phyloP scores from a whole-genome alignment of 306 rosid genomes.

The Rosa rugosa region DNA sequence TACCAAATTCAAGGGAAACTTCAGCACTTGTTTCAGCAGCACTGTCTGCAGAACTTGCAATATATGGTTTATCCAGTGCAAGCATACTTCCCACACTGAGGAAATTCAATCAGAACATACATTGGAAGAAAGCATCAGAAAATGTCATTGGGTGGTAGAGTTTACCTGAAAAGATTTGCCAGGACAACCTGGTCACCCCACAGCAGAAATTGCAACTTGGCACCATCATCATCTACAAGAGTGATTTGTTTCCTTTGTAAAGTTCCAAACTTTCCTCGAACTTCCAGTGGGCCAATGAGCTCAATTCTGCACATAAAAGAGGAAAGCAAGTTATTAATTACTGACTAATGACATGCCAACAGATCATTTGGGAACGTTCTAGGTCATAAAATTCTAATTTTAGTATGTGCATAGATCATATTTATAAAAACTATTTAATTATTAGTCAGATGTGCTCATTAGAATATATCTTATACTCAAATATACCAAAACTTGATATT shows the following conservation, averaged over 20 bases:
- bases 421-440: background rate
- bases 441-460: background rate
- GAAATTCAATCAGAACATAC: constrained; percentile 11
- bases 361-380: background rate
- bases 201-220: constrained; percentile 55
- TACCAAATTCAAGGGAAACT: constrained; percentile 84
- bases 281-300: constrained; percentile 63
- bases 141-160: constrained; percentile 21
- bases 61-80: constrained; percentile 79
- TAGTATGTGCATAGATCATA: constrained; percentile 4
- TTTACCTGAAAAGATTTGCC: constrained; percentile 84
- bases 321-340: constrained; percentile 22
- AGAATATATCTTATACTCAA: background rate
- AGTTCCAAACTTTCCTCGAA: constrained; percentile 46
- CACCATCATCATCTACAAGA: constrained; percentile 72
- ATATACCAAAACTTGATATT: background rate
- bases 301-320: constrained; percentile 52
- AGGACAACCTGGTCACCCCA: constrained; percentile 90
- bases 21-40: constrained; percentile 45
- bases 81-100: constrained; percentile 86
- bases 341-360: background rate
- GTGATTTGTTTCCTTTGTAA: constrained; percentile 60
- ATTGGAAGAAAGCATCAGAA: constrained; percentile 8
- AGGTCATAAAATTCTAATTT: constrained; percentile 13
- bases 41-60: constrained; percentile 51